These are phyloP conservation scores for Amorphotheca resinae DNA, from an alignment of 495 filamentous ascomycete species.

Conservation along the genomic window DNA sequence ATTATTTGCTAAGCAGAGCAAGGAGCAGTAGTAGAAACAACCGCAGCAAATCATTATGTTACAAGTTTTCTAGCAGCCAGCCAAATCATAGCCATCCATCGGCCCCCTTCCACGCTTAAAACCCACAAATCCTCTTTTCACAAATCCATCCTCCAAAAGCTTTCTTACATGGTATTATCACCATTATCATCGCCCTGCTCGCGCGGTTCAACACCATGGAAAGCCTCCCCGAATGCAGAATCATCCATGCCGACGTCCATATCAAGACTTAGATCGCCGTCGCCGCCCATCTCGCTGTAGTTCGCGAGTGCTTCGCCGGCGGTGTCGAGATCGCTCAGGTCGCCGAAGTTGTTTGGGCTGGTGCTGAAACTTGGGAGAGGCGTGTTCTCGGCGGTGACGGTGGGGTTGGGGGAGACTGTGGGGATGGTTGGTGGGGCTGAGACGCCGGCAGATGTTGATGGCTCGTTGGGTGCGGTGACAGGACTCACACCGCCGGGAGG, in stretches of 20 bases:
- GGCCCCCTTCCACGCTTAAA: too few relatives aligned
- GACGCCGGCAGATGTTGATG: not conserved
- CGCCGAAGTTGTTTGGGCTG: conserved; percentile 33
- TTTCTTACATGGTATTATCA: not conserved
- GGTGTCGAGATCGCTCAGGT: conserved; percentile 34
- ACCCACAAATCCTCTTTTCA: too few relatives aligned
- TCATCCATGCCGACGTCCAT: conserved; percentile 39
- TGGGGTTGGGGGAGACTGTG: not conserved
- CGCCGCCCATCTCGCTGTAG: conserved; percentile 20
- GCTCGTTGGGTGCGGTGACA: conserved; percentile 9
- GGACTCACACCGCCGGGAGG: conserved; percentile 32
- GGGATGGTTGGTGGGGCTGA: not conserved
- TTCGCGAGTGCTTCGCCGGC: conserved; percentile 29
- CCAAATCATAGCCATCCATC: too few relatives aligned
- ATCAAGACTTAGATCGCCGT: conserved; percentile 31
- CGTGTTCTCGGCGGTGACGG: not conserved
- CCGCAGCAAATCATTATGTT: too few relatives aligned
- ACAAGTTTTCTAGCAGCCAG: too few relatives aligned
- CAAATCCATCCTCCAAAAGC: too few relatives aligned
- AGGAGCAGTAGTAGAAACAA: too few relatives aligned
- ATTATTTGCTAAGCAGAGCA: too few relatives aligned
- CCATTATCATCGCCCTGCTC: conserved; percentile 3
- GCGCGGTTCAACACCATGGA: conserved; percentile 32
- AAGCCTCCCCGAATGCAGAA: conserved; percentile 43
- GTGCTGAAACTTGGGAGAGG: conserved; percentile 21